A percentile compares a stretch with the other conserved stretches of the same genome.
phyloP scores from a whole-genome alignment of 345 rosid species.

The Cardamine occulta region DNA sequence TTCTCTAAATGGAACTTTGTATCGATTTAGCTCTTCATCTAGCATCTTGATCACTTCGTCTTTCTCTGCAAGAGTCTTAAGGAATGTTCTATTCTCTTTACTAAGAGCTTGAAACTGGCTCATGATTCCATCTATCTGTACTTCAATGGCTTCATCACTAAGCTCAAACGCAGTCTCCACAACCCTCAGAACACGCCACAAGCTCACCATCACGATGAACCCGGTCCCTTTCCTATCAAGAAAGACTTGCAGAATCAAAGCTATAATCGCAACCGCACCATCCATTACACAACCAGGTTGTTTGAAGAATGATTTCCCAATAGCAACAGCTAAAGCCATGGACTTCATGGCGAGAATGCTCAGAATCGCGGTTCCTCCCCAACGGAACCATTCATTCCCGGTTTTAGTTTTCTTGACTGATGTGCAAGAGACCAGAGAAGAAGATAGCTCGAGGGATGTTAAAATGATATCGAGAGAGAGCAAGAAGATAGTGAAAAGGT shows the following conservation, averaged over 20 bases:
- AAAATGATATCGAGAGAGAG: constrained; percentile 62
- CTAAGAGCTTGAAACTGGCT: constrained; percentile 57
- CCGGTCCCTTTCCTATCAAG: constrained; percentile 66
- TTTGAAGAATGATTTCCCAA: constrained; percentile 52
- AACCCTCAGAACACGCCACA: constrained; percentile 75
- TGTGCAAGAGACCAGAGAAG: constrained; percentile 53
- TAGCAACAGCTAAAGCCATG: constrained; percentile 47
- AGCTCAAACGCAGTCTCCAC: constrained; percentile 74
- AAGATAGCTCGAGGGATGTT: constrained; percentile 61
- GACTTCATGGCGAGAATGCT: constrained; percentile 55
- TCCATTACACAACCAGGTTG: constrained; percentile 62
- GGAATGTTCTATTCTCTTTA: constrained; percentile 48
- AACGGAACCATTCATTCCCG: constrained; percentile 55
- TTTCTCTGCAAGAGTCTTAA: constrained; percentile 49
- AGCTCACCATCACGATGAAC: constrained; percentile 63
- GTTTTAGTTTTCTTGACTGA: neutral
- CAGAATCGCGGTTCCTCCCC: constrained; percentile 64
- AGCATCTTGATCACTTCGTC: constrained; percentile 51
- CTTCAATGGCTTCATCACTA: constrained; percentile 77
- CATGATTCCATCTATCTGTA: constrained; percentile 54
- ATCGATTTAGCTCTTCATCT: constrained; percentile 40
- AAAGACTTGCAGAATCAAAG: constrained; percentile 56
- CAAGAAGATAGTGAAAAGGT: constrained; percentile 46
- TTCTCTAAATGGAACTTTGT: constrained; percentile 7
- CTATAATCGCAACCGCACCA: constrained; percentile 53